Evolutionary conservation across 2,329 filamentous ascomycete genomes (phyloP), one percentile per base, ranked within the genome.

Genomic region (Pseudopithomyces maydicus): DNA sequence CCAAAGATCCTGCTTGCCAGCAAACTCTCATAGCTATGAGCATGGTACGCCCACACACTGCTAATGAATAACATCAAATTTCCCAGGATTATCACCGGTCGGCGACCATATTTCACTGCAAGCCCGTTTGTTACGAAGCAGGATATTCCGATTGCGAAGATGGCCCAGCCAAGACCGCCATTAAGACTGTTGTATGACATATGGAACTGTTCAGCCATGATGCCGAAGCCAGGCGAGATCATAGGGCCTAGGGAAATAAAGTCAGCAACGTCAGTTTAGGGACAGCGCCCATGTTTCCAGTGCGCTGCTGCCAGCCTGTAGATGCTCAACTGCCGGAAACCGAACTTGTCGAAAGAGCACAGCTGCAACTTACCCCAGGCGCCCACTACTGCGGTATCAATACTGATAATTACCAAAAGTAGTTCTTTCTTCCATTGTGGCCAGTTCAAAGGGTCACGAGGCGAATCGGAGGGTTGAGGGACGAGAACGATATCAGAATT

Each of bases 401-500:
- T 22, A 4, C 32, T 47, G 36, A 67, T 65, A 33, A 67, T 65
- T 17, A 60, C 22, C 3, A 67, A 55, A 11, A 67, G 54, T 3
- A 67, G 57, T 38, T 67, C 64, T 52, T 67, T 67, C 42, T 67
- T 67, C 62, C 62, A 65, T 61, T 63, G 62, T 8, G 64, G 64
- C 64, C 64, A 67, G 22, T 65, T 65, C 15, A 67, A 54, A 6
- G 64, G 64, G 35, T 67, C 64, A 6, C 62, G 62, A 1, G 64
- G 59, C 2, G 52, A 55, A n/a, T 53, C 53, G 8, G 51, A 54
- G 32, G 56, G 56, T 15, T 57, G 56, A 6, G 56, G 56, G 19
- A 59, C 56, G 57, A 73, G 67, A 10, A 73, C 62, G 33, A 73
- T 66, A 52, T 72, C 66, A 11, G 53, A 42, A 46, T 71, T 68